Evolutionary conservation across 2,329 filamentous ascomycete genomes (phyloP).

Genomic region (Rhynchosporium secalis): DNA sequence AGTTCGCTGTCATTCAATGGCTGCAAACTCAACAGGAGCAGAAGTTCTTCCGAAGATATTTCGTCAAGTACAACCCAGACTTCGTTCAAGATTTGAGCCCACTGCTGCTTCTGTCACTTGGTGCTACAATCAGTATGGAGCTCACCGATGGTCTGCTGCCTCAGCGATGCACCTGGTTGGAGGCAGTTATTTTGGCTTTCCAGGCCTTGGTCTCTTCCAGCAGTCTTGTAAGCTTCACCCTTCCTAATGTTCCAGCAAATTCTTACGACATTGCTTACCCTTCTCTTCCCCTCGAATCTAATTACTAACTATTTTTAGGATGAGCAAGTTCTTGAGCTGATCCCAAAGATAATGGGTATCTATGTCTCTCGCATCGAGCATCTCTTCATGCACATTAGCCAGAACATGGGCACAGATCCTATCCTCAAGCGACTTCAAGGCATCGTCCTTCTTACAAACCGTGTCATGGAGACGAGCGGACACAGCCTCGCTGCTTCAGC

Average conservation of each 20-base stretch:
- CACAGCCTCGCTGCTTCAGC: conserved; percentile 12
- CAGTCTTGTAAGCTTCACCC: conserved; percentile 38
- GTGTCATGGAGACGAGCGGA: conserved; percentile 35
- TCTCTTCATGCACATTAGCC: conserved; percentile 52
- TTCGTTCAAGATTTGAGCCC: conserved; percentile 59
- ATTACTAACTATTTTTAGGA: conserved; percentile 46
- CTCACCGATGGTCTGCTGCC: conserved; percentile 53
- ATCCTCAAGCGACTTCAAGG: conserved; percentile 50
- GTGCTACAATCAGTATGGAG: conserved; percentile 62
- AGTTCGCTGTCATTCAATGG: conserved; percentile 66
- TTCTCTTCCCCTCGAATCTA: not conserved
- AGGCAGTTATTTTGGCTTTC: conserved; percentile 58
- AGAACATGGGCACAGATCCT: conserved; percentile 48
- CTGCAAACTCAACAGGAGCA: conserved; percentile 63
- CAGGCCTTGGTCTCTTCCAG: conserved; percentile 35
- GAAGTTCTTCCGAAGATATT: conserved; percentile 60
- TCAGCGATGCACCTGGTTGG: conserved; percentile 60
- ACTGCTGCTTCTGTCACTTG: conserved; percentile 63
- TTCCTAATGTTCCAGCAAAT: too few relatives aligned
- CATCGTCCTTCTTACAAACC: conserved; percentile 43
- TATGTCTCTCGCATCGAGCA: conserved; percentile 54
- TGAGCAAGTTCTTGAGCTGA: conserved; percentile 54
- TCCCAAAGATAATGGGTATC: conserved; percentile 57
- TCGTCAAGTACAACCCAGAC: conserved; percentile 52
- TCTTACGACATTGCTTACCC: too few relatives aligned